A percentile compares a stretch with the other conserved stretches of the same genome.
Conservation (phyloP, 495 filamentous ascomycete genomes). For the Hypomontagnella submonticulosa region DNA sequence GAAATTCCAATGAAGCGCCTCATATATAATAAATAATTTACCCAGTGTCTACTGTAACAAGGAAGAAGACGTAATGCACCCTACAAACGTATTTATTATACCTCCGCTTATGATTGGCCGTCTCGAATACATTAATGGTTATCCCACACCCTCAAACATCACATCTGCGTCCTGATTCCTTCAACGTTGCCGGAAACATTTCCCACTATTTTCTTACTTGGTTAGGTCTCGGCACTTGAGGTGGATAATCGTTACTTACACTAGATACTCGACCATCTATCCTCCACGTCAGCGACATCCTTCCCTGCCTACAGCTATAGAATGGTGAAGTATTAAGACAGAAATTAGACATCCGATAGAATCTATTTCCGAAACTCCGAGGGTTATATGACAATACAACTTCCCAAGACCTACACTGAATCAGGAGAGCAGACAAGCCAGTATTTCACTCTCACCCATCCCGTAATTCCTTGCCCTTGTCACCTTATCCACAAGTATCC, state of each 20-base stretch:
- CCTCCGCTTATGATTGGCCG: background rate
- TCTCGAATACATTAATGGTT: too few species aligned
- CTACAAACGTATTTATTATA: too few species aligned
- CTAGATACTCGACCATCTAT: background rate
- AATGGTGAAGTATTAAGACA: conserved; percentile 18
- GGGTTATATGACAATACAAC: conserved; percentile 3
- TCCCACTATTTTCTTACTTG: background rate
- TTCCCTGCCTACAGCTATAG: background rate
- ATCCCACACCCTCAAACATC: too few species aligned
- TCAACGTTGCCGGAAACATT: too few species aligned
- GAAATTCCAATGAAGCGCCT: too few species aligned
- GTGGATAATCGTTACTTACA: conserved; percentile 1
- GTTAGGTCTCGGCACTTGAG: background rate
- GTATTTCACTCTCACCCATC: conserved; percentile 12
- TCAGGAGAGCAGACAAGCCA: conserved; percentile 2
- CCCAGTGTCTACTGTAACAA: too few species aligned
- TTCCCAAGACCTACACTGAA: conserved; percentile 14
- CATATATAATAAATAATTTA: too few species aligned
- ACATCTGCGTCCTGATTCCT: too few species aligned
- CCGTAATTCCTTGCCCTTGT: conserved; percentile 15
- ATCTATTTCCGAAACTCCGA: conserved; percentile 36
- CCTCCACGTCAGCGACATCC: conserved; percentile 13
- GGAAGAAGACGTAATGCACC: too few species aligned
- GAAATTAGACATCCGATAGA: conserved; percentile 15
- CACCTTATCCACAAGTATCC: background rate